Percentiles rank a stretch among this genome's conserved stretches.
phyloP scores from a whole-genome alignment of 1,284 basidiomycete genomes.

The Ustilago curta region DNA sequence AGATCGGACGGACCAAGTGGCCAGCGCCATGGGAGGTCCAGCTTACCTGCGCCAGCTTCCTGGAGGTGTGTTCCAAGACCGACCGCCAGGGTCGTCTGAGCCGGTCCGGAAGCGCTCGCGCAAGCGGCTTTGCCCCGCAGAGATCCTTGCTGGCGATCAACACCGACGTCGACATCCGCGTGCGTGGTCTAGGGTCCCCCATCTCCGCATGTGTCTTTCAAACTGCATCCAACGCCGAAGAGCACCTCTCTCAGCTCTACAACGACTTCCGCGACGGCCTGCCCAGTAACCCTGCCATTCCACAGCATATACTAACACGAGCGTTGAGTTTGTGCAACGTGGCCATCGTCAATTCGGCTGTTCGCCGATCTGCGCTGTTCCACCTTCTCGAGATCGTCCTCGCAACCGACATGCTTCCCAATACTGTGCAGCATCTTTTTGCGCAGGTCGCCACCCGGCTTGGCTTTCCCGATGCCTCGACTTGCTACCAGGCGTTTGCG shows the following conservation, averaged over 20 bases:
- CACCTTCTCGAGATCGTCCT: conserved; percentile 79
- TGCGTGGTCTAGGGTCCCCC: conserved; percentile 81
- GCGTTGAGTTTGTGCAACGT: conserved; percentile 84
- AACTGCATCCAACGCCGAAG: conserved; percentile 17
- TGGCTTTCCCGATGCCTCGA: conserved; percentile 76
- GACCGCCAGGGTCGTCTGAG: conserved; percentile 21
- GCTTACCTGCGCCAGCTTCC: conserved; percentile 73
- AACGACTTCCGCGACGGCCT: conserved; percentile 31
- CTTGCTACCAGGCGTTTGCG: conserved; percentile 83
- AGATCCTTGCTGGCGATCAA: conserved; percentile 29
- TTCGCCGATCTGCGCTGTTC: conserved; percentile 88
- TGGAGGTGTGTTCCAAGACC: conserved; percentile 72
- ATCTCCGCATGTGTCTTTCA: conserved; percentile 75
- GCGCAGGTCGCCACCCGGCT: conserved; percentile 77
- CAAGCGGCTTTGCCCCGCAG: conserved; percentile 6
- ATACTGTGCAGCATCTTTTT: conserved; percentile 78
- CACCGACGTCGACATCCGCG: conserved; percentile 82
- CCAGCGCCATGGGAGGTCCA: conserved; percentile 39
- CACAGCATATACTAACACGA: conserved; percentile 82
- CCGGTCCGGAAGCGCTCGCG: conserved; percentile 16
- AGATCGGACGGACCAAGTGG: conserved; percentile 33
- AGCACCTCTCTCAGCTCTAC: conserved; percentile 39
- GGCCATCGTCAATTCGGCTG: conserved; percentile 81
- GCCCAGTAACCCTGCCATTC: conserved; percentile 71
- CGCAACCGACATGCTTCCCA: conserved; percentile 71